Evolutionary conservation across 768 basidiomycete species (phyloP).

Genomic region (Mycena crocata): DNA sequence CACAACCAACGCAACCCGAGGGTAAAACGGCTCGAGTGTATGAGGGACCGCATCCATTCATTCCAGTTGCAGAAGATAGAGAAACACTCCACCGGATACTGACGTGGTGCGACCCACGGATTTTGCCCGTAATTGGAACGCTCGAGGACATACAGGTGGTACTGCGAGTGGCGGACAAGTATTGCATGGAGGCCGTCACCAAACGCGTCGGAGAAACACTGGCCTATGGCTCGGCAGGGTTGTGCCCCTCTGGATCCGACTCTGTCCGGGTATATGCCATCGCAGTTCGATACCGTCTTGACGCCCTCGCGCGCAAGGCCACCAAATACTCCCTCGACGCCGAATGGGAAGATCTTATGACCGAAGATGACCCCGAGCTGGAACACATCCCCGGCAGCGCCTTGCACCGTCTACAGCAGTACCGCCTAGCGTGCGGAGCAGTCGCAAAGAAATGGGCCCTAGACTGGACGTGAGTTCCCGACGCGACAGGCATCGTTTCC

Average conservation of each 20-base stretch:
- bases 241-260: conserved; percentile 40
- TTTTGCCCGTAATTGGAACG: conserved; percentile 43
- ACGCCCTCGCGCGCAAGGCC: conserved; percentile 47
- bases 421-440: conserved; percentile 22
- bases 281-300: conserved; percentile 49
- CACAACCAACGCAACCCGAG: conserved; percentile 21
- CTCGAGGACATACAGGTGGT: conserved; percentile 50
- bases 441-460: conserved; percentile 22
- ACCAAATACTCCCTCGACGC: conserved; percentile 46
- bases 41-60: conserved; percentile 31
- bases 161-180: conserved; percentile 51
- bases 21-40: conserved; percentile 30
- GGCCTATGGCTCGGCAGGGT: conserved; percentile 13
- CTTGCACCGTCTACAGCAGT: conserved; percentile 45
- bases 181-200: conserved; percentile 49
- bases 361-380: conserved; percentile 50
- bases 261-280: conserved; percentile 54
- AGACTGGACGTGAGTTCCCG: conserved; percentile 21
- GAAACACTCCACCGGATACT: conserved; percentile 46
- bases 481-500: conserved; percentile 25
- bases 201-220: conserved; percentile 43
- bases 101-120: conserved; percentile 51
- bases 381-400: conserved; percentile 50
- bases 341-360: conserved; percentile 43
- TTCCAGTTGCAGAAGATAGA: conserved; percentile 44